Evolutionary conservation across 1,284 basidiomycete genomes (phyloP), one percentile per base, ranked within the genome.

Genomic region (Uromyces viciae-fabae): DNA sequence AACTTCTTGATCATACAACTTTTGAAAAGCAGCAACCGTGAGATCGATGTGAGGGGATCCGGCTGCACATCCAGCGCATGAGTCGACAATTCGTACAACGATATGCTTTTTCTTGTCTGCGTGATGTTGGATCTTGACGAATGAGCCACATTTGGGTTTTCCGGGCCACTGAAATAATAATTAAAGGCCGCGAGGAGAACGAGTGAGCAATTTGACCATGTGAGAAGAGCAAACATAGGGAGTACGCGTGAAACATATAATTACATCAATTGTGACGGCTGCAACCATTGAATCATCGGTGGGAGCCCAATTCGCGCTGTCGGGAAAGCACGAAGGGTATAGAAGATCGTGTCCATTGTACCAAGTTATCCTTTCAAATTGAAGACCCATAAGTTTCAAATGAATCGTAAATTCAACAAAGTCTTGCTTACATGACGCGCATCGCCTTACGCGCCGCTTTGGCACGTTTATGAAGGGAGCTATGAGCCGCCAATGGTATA

Each of bases 241-340:
- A 52, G 5, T 4, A 49, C 40, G 11, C 8, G 33, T 22, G 19
- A 19, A 4, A 64, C 49, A 1, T 1, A 22, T 22, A 22, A 33
- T 54, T 36, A 78, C 75, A 0, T 54, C 36, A 56, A 78, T 78
- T 5, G 75, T 78, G n/a, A 58, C 52, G 19, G 75, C 75, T 49
- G 43, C 75, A 33, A 78, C 75, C 49, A 69, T 52, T 9, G 75
- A 78, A 15, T 69, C 38, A 38, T 78, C 75, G 19, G 75, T 78
- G 36, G 75, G 75, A n/a, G 75, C 75, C 75, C 75, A 78, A 19
- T 54, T 40, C 31, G 31, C 43, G 46, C 8, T 42, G 28, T 78
- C 49, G 14, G 31, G 15, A 54, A 78, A 56, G 38, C 75, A 78
- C 3, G 75, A 40, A 8, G 75, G 75, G 19, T 69, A 25, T 1